Conservation (phyloP, 768 basidiomycete genomes). For the Agrocybe praecox region DNA sequence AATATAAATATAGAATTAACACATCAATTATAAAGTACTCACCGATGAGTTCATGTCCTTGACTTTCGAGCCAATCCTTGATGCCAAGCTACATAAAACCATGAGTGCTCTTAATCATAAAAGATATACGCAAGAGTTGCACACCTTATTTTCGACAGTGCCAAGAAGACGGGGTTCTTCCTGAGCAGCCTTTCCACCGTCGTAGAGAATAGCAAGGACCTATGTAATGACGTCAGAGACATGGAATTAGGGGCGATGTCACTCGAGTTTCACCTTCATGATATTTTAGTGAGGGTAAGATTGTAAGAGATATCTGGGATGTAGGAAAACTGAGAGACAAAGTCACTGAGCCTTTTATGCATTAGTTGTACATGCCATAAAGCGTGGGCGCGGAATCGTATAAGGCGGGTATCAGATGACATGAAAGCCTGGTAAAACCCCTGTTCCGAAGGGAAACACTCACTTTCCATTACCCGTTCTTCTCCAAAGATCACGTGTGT, state of each 20-base stretch:
- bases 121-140: neutral
- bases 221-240: constrained; percentile 27
- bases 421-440: constrained; percentile 7
- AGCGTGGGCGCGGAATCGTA: constrained; percentile 5
- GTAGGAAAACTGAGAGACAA: constrained; percentile 1
- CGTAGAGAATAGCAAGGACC: constrained; percentile 77
- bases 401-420: constrained; percentile 20
- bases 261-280: constrained; percentile 19
- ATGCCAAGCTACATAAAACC: constrained; percentile 61
- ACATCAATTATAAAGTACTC: constrained; percentile 18
- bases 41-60: constrained; percentile 80
- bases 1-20: neutral
- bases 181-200: constrained; percentile 63
- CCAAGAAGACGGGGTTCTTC: constrained; percentile 79
- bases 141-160: constrained; percentile 78
- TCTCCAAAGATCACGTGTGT: constrained; percentile 14
- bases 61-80: constrained; percentile 63
- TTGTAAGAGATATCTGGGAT: constrained; percentile 6
- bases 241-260: constrained; percentile 2
- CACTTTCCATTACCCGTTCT: constrained; percentile 3
- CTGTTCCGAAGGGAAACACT: constrained; percentile 13
- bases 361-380: constrained; percentile 6
- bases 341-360: constrained; percentile 19
- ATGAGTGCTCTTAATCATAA: neutral
- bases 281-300: constrained; percentile 3